These are phyloP conservation scores for Grammothele lineata DNA, from an alignment of 768 basidiomycete genomes.

Conservation along the genomic window DNA sequence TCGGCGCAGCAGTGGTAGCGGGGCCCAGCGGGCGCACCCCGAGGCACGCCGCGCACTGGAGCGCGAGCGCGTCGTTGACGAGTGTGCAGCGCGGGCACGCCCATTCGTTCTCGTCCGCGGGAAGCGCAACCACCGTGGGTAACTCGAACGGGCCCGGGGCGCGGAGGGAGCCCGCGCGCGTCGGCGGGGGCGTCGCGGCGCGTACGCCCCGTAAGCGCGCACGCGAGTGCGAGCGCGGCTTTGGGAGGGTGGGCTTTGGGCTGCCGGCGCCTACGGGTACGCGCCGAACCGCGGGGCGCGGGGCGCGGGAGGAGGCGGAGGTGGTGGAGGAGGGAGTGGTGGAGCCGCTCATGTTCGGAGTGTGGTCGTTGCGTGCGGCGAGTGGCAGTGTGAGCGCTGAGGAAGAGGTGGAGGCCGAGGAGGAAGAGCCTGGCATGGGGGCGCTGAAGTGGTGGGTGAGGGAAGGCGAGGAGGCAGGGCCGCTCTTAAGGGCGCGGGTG, in stretches of 20 bases:
- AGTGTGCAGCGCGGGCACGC: slow-evolving; percentile 56
- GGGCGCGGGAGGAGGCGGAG: not conserved
- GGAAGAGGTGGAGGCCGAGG: not conserved
- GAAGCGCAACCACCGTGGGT: not conserved
- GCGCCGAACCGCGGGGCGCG: slow-evolving; percentile 10
- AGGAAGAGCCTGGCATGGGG: not conserved
- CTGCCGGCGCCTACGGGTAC: slow-evolving; percentile 9
- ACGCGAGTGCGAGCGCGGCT: slow-evolving; percentile 9
- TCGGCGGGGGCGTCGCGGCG: slow-evolving; percentile 12
- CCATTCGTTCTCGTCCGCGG: slow-evolving; percentile 23
- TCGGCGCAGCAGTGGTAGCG: too few species aligned
- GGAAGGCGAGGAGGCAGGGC: not conserved
- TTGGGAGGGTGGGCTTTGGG: slow-evolving; percentile 8
- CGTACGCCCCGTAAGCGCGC: not conserved
- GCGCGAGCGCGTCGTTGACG: slow-evolving; percentile 43
- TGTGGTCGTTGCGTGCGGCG: not conserved
- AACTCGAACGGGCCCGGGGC: not conserved
- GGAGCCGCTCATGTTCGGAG: slow-evolving; percentile 2
- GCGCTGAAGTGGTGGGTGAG: slow-evolving; percentile 2
- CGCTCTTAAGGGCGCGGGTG: slow-evolving; percentile 11
- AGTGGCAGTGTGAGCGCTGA: not conserved
- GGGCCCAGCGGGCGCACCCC: slow-evolving; percentile 14
- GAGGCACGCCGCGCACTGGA: slow-evolving; percentile 62
- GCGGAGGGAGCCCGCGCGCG: slow-evolving; percentile 8
- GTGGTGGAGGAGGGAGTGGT: slow-evolving; percentile 4